Base-by-base conservation (phyloP, 2,329 filamentous ascomycete genomes). In the Incumbomyces delicatus region DNA sequence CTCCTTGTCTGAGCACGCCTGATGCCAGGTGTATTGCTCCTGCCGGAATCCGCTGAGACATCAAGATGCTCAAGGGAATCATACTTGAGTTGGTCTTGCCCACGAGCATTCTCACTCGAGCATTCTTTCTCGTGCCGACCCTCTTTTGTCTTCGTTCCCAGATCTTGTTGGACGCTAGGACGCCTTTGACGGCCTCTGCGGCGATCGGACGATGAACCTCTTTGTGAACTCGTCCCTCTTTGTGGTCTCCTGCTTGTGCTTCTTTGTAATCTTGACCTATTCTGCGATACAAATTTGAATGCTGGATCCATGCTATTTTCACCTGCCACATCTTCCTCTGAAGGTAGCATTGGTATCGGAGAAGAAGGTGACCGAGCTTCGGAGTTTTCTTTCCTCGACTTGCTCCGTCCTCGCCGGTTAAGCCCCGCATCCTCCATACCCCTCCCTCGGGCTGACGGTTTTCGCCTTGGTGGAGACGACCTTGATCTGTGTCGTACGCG, bases 281-380 rank as follows among this genome's bases (percentile, higher is more conserved):
- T 67, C 27, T 62, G 64, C 18, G 64, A 60, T 6, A 73, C 67
- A 22, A 72, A 59, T 22, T 65, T 62, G 35, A 72, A 56, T 11
- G 64, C 63, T 46, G 86, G 83, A 42, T 86, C 81, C n/a, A 81
- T 77, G 1, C 79, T 80, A 16, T 67, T 69, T 38, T 71, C 71
- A 36, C 73, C 74, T 35, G 73, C 69, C 47, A 74, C 66, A 13
- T 72, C 70, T 14, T 72, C 73, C 16, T 73, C 77, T 2, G 74
- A 69, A 5, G 72, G 69, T 12, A 83, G 79, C 71, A 90, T 82
- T 3, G 87, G 85, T 17, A 88, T 68, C 1, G 89, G 87, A 1
- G 87, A 90, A 0, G 85, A 84, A 1, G 89, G 88, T 1, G 88
- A 95, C 41, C 80, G 74, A 37, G 75, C 67, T 2, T 66, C 60